Conservation (phyloP, 1,284 basidiomycete species). For the Ganoderma sinense region DNA sequence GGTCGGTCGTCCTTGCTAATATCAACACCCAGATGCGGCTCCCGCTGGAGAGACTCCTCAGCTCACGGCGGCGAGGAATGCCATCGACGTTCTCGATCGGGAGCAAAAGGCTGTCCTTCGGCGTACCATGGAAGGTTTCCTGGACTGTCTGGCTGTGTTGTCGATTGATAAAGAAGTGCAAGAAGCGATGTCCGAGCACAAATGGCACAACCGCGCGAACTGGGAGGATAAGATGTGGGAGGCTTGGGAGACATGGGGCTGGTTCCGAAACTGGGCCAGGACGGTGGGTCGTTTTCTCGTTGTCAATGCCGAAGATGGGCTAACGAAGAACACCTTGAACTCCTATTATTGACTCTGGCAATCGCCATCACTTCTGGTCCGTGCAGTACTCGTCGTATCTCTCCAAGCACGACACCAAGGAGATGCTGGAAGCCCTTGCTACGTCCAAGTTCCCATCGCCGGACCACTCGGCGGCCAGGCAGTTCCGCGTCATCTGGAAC, state of each 20-base stretch:
- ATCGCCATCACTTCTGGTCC: background rate
- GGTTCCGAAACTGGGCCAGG: slow-evolving; percentile 87
- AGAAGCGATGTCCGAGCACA: slow-evolving; percentile 62
- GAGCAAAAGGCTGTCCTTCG: slow-evolving; percentile 79
- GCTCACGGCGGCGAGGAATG: slow-evolving; percentile 73
- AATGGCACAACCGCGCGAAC: slow-evolving; percentile 72
- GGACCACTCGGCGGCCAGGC: slow-evolving; percentile 57
- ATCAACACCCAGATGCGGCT: slow-evolving; percentile 48
- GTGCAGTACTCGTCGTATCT: slow-evolving; percentile 78
- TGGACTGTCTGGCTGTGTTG: slow-evolving; percentile 61
- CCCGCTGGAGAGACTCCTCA: slow-evolving; percentile 68
- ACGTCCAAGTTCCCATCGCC: slow-evolving; percentile 53
- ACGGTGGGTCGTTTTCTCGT: slow-evolving; percentile 53
- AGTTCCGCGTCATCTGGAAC: slow-evolving; percentile 75
- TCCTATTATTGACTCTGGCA: too few relatives aligned
- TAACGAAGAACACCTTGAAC: background rate
- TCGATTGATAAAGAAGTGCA: slow-evolving; percentile 51
- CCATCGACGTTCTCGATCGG: slow-evolving; percentile 71
- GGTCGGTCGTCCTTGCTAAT: slow-evolving; percentile 15
- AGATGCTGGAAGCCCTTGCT: slow-evolving; percentile 2
- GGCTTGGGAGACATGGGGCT: slow-evolving; percentile 86
- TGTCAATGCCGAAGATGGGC: background rate
- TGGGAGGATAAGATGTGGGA: slow-evolving; percentile 81
- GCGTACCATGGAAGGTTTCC: slow-evolving; percentile 74
- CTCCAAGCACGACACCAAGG: background rate